A percentile compares a stretch with the other conserved stretches of the same genome.
phyloP scores from a whole-genome alignment of 2,329 filamentous ascomycete genomes.

The Fusarium sororula region DNA sequence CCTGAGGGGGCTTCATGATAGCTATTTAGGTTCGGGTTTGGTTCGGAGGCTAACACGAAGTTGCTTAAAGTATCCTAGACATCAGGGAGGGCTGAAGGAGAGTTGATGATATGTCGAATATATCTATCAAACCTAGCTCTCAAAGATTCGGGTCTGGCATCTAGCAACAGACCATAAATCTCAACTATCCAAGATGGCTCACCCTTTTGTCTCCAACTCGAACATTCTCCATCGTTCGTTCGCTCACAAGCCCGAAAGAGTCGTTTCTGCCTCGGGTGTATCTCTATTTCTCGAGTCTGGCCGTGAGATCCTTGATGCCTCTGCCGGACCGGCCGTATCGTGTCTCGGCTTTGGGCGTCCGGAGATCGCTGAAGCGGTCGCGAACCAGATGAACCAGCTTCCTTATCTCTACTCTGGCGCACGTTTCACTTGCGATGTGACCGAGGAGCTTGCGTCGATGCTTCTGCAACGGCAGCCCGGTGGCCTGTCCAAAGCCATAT shows the following conservation, averaged over 20 bases:
- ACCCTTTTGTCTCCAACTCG: neutral
- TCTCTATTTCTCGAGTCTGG: conserved; percentile 4
- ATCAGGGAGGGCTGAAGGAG: neutral
- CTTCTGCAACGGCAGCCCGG: conserved; percentile 33
- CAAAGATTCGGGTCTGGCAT: neutral
- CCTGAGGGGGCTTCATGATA: neutral
- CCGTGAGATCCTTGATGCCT: neutral
- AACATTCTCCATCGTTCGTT: neutral
- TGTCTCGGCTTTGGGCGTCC: neutral
- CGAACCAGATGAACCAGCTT: conserved; percentile 6
- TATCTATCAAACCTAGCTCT: neutral
- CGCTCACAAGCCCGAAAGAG: neutral
- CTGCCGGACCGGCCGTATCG: neutral
- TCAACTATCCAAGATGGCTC: neutral
- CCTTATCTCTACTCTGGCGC: conserved; percentile 27
- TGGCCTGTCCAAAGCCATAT: neutral
- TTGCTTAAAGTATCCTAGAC: neutral
- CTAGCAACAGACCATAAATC: neutral
- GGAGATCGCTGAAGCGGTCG: neutral
- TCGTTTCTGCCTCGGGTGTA: neutral
- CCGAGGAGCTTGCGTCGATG: conserved; percentile 43
- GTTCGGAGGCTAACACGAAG: neutral
- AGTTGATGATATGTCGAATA: neutral
- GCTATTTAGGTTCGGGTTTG: neutral
- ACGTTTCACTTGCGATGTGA: conserved; percentile 27